phyloP scores from a whole-genome alignment of 2,329 filamentous ascomycete species.

The Myriosclerotinia duriaeana region DNA sequence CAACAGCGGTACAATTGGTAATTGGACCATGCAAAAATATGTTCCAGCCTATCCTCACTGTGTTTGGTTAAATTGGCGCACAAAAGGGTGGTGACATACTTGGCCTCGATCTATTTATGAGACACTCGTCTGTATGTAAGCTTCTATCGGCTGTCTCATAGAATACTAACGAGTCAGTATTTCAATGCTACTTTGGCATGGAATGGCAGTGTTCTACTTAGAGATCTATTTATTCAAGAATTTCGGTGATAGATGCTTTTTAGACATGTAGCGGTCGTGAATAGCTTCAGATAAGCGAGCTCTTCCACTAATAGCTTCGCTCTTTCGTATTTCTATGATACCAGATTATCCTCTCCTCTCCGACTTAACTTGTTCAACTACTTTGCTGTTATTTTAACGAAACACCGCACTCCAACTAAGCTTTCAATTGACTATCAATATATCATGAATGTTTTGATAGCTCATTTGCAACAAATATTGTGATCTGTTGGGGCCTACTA shows the following conservation, averaged over 20 bases:
- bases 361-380: no score
- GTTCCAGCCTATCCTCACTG: conserved; percentile 3
- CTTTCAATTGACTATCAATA: background rate
- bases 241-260: no score
- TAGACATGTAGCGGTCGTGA: no score
- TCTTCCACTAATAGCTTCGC: no score
- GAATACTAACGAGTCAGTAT: background rate
- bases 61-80: background rate
- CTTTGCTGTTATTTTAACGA: no score
- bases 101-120: background rate
- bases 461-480: no score
- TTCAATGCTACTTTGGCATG: background rate
- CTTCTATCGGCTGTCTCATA: background rate
- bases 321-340: no score
- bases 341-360: no score
- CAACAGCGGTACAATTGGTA: background rate
- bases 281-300: no score
- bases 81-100: background rate
- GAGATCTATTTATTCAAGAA: no score
- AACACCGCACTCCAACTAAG: background rate
- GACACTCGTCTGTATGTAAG: background rate
- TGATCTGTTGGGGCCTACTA: no score
- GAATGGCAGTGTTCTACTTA: background rate
- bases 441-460: background rate
- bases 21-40: background rate